Evolutionary conservation across 148 eudicot species (phyloP).

Genomic region (Cornus kousa): DNA sequence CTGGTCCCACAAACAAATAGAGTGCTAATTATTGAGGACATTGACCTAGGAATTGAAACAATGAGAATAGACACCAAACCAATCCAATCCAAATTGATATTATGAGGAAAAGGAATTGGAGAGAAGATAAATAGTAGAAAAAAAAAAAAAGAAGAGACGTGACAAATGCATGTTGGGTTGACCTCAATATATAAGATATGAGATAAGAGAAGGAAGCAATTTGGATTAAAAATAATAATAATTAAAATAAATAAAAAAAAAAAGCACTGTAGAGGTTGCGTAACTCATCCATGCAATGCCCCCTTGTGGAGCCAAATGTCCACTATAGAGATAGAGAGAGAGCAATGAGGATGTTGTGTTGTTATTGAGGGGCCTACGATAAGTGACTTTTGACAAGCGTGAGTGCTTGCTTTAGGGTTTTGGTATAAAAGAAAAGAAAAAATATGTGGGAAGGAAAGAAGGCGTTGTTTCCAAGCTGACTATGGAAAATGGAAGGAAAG

Average conservation of each 20-base stretch:
- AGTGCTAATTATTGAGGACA: not conserved
- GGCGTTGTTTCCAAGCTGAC: conserved; percentile 55
- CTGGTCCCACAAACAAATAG: not conserved
- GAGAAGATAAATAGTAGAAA: not conserved
- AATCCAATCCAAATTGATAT: not conserved
- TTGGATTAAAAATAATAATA: not conserved
- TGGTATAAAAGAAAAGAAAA: conserved; percentile 3
- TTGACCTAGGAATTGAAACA: not conserved
- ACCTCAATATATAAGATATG: not conserved
- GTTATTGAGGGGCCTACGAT: conserved; percentile 34
- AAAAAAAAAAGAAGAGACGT: not conserved
- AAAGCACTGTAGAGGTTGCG: not conserved
- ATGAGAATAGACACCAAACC: not conserved
- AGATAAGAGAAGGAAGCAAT: conserved; percentile 4
- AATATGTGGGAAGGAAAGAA: conserved; percentile 32
- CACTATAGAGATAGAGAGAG: conserved; percentile 2
- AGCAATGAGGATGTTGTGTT: conserved; percentile 7
- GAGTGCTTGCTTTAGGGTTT: conserved; percentile 43
- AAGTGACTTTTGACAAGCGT: conserved; percentile 31
- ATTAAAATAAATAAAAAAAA: not conserved
- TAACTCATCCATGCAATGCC: conserved; percentile 17
- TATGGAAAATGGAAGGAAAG: conserved; percentile 6
- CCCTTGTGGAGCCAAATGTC: conserved; percentile 15
- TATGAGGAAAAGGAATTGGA: not conserved
- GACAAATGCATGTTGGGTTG: conserved; percentile 1